A percentile compares a stretch with the other conserved stretches of the same genome.
These are phyloP conservation scores for Berkeleyomyces rouxiae DNA, from an alignment of 2,329 filamentous ascomycete species.

Conservation along the genomic window DNA sequence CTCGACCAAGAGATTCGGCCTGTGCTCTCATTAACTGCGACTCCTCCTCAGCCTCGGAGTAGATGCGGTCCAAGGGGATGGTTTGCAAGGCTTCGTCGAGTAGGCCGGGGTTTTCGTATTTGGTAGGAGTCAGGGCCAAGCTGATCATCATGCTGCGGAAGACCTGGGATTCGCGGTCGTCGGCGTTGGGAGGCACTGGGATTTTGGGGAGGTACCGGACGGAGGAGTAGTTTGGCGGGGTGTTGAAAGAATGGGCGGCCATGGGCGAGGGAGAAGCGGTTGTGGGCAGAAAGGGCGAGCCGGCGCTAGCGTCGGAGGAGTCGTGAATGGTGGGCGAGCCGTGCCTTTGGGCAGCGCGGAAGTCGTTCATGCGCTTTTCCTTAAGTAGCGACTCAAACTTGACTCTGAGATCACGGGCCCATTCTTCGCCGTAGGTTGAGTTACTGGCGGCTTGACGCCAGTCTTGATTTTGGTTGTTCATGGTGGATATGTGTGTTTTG, in stretches of 20 bases:
- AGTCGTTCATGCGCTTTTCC: slow-evolving; percentile 71
- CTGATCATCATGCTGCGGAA: slow-evolving; percentile 72
- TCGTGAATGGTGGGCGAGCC: slow-evolving; percentile 32
- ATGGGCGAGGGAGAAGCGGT: slow-evolving; percentile 27
- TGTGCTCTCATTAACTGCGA: slow-evolving; percentile 73
- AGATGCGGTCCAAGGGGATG: slow-evolving; percentile 80
- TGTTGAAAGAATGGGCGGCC: slow-evolving; percentile 23
- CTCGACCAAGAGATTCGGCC: slow-evolving; percentile 71
- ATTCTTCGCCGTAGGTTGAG: slow-evolving; percentile 47
- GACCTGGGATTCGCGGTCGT: slow-evolving; percentile 51
- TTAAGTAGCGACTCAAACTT: slow-evolving; percentile 79
- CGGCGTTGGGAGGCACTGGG: slow-evolving; percentile 53
- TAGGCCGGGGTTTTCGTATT: slow-evolving; percentile 91
- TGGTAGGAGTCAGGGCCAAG: slow-evolving; percentile 72
- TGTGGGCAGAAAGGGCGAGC: slow-evolving; percentile 29
- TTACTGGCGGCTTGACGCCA: slow-evolving; percentile 13
- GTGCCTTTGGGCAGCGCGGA: slow-evolving; percentile 38
- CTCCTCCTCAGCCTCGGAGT: slow-evolving; percentile 87
- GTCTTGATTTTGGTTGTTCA: slow-evolving; percentile 8
- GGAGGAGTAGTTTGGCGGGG: slow-evolving; percentile 32
- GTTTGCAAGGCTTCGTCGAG: slow-evolving; percentile 78
- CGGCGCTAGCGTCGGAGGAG: slow-evolving; percentile 17
- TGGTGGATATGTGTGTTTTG: slow-evolving; percentile 1
- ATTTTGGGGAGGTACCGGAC: slow-evolving; percentile 35
- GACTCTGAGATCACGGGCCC: slow-evolving; percentile 61